Evolutionary conservation across 192 early-diverging fungal genomes (phyloP), one percentile per base, ranked within the genome.

Genomic region (Rhizophagus prolifer): DNA sequence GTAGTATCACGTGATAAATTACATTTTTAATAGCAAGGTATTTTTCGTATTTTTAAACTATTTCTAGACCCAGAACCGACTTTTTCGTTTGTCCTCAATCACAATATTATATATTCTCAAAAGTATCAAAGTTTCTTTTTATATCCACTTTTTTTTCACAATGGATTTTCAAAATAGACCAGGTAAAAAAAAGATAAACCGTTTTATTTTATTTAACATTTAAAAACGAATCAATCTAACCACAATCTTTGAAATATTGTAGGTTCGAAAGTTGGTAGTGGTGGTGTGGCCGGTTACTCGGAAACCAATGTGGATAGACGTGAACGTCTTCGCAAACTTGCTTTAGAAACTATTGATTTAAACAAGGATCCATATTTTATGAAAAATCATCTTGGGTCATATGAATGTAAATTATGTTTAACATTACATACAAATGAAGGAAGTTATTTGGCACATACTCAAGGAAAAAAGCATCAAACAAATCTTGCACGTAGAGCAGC

Each of bases 311-410:
- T 97, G 6, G 94, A 95, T 80, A 89, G 97, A 23, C 90, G 96
- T 60, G 97, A 98, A 76, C 92, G 97, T 75, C 94, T 97, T 63
- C 94, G 95, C 60, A 95, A 94, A 76, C 90, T 98, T 25, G 96
- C 96, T 5, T 82, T 98, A 47, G 97, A 98, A 77, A 96, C 95
- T 4, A 97, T 98, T 76, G 83, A 85, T 61, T 84, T 98, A 58
- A 90, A 94, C 66, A 97, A 94, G 77, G 97, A 98, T 81, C 97
- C 97, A 34, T 98, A 98, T 79, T 95, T 98, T 81, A 96, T 98
- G 94, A 93, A 95, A 87, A 93, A 95, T 85, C 90, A 97, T 72
- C 80, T 92, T 50, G 91, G 92, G 5, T 92, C 90, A 3, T 91
- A 92, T 81, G 93, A 94, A 76, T 94, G 93, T 82, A 93, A 93